These are phyloP conservation scores for Alnus glutinosa DNA, from an alignment of 306 rosid genomes.

Conservation along the genomic window DNA sequence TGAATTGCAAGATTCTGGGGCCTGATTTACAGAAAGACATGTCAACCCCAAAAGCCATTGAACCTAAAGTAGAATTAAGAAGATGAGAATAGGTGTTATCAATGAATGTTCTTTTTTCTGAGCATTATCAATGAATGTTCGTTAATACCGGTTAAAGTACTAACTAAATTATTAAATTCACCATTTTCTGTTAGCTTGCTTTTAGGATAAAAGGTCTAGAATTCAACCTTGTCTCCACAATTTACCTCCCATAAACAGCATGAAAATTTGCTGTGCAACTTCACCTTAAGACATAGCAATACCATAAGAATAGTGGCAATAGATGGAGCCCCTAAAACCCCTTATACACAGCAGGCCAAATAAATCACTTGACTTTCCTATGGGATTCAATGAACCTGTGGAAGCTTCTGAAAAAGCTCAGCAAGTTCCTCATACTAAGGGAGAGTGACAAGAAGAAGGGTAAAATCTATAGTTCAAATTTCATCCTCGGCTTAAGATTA, in stretches of 20 bases:
- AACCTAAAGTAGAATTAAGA: background rate
- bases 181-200: too few species aligned
- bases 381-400: background rate
- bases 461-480: background rate
- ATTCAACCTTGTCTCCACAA: too few species aligned
- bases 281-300: background rate
- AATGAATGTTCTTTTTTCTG: background rate
- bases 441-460: background rate
- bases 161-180: too few species aligned
- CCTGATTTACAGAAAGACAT: slow-evolving; percentile 33
- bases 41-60: background rate
- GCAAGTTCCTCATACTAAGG: background rate
- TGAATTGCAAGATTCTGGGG: slow-evolving; percentile 53
- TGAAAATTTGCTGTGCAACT: background rate
- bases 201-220: too few species aligned
- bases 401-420: slow-evolving; percentile 1
- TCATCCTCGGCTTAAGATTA: background rate
- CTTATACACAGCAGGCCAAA: too few species aligned
- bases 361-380: background rate
- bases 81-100: background rate
- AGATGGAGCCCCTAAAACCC: background rate
- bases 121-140: background rate
- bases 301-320: background rate
- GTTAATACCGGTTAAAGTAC: background rate
- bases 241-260: background rate